These are phyloP conservation scores for Babesia sp. DNA, from an alignment of 169 alveolate species.

Conservation along the genomic window DNA sequence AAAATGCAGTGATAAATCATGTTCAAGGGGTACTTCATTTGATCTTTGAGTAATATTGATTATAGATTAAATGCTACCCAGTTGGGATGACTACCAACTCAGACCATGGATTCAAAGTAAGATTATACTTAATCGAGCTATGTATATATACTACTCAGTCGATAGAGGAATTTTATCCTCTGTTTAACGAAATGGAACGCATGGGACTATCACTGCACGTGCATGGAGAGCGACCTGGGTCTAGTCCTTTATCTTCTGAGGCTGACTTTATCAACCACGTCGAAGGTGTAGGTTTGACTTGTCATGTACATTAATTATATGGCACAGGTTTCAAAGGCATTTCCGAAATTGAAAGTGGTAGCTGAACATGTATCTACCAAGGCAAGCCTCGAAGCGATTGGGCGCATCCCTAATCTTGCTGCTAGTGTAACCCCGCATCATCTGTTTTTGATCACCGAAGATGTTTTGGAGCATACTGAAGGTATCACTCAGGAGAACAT, in stretches of 20 bases:
- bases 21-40: slow-evolving; percentile 67
- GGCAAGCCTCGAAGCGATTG: slow-evolving; percentile 52
- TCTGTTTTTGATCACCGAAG: slow-evolving; percentile 34
- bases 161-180: slow-evolving; percentile 69
- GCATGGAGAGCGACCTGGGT: slow-evolving; percentile 75
- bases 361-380: slow-evolving; percentile 74
- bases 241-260: slow-evolving; percentile 73
- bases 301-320: background rate
- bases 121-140: background rate
- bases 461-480: slow-evolving; percentile 29
- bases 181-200: slow-evolving; percentile 71
- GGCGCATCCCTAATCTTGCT: slow-evolving; percentile 63
- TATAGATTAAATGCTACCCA: slow-evolving; percentile 74
- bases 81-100: slow-evolving; percentile 78
- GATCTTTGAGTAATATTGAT: background rate
- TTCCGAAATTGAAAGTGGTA: slow-evolving; percentile 74
- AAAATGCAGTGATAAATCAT: slow-evolving; percentile 58
- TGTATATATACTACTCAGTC: slow-evolving; percentile 6
- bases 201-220: slow-evolving; percentile 70
- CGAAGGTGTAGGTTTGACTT: slow-evolving; percentile 52
- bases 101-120: slow-evolving; percentile 60
- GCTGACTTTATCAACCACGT: slow-evolving; percentile 57
- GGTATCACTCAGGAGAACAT: slow-evolving; percentile 42
- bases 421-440: slow-evolving; percentile 65
- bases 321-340: slow-evolving; percentile 45